phyloP scores from a whole-genome alignment of 768 basidiomycete species.

The Boletus huronensis region DNA sequence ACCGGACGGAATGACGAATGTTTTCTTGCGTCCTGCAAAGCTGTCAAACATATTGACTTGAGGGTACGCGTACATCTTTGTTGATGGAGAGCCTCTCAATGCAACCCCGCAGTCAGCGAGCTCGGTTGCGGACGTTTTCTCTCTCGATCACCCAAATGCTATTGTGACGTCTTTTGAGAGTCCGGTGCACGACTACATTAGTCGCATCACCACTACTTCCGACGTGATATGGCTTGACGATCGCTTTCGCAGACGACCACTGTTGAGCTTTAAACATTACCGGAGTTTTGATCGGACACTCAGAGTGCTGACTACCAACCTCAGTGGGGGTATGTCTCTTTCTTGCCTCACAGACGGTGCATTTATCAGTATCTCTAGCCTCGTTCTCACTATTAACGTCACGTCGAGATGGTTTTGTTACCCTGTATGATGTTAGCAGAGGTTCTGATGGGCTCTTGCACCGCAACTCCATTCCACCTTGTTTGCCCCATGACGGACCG shows the following conservation, averaged over 20 bases:
- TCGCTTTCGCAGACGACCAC: conserved; percentile 51
- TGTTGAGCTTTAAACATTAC: conserved; percentile 60
- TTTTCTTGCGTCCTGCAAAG: conserved; percentile 46
- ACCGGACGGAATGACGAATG: conserved; percentile 36
- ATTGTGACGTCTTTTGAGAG: conserved; percentile 55
- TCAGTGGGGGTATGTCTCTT: conserved; percentile 31
- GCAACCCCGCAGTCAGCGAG: conserved; percentile 29
- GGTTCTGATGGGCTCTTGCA: conserved; percentile 40
- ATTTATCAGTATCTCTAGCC: conserved; percentile 32
- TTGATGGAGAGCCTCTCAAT: conserved; percentile 4
- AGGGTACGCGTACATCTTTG: conserved; percentile 41
- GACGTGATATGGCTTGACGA: conserved; percentile 70
- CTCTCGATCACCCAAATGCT: conserved; percentile 32
- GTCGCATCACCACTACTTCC: conserved; percentile 57
- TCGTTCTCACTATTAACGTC: conserved; percentile 58
- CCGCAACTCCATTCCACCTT: conserved; percentile 39
- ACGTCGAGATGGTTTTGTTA: conserved; percentile 52
- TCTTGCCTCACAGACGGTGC: neutral
- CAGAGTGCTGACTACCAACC: conserved; percentile 36
- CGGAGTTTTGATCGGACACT: conserved; percentile 61
- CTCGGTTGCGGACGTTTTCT: conserved; percentile 33
- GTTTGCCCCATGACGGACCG: conserved; percentile 32
- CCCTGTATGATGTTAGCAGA: conserved; percentile 60
- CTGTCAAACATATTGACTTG: conserved; percentile 47
- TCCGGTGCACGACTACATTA: conserved; percentile 38